These are phyloP conservation scores for Tritrichomonas foetus DNA, from an alignment of 208 protist genomes.

Conservation along the genomic window DNA sequence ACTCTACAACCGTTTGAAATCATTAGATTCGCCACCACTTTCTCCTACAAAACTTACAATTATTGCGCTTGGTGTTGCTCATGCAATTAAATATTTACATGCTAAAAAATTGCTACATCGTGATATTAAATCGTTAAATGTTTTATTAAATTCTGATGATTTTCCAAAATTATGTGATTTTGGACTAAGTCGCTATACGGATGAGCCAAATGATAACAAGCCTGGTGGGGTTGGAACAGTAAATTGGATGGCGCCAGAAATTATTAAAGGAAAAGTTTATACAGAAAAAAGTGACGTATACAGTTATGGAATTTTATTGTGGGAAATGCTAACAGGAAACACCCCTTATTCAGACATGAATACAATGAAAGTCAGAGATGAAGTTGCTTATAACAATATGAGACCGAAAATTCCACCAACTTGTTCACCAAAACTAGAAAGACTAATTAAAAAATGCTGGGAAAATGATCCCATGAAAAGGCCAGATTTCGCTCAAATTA, in stretches of 20 bases:
- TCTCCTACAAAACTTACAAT: neutral
- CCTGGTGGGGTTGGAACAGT: neutral
- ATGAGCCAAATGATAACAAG: neutral
- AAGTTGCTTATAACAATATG: neutral
- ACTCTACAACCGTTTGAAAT: neutral
- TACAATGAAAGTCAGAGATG: neutral
- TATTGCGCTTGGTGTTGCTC: neutral
- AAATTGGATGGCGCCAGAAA: neutral
- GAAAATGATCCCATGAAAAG: too few species aligned
- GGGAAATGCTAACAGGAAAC: neutral
- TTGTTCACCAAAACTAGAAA: too few species aligned
- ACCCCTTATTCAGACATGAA: neutral
- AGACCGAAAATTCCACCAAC: too few species aligned
- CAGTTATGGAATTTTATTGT: neutral
- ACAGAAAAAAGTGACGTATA: neutral
- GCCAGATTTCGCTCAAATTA: too few species aligned
- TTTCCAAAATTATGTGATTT: neutral
- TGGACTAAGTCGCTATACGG: neutral
- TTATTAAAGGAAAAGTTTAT: neutral
- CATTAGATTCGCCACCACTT: neutral
- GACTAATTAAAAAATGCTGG: too few species aligned
- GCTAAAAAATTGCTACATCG: neutral
- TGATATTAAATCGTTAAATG: neutral
- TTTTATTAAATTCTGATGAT: neutral
- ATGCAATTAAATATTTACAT: neutral